Evolutionary conservation across 352 stramenopile genomes (phyloP).

Genomic region (Blastocystis sp.): DNA sequence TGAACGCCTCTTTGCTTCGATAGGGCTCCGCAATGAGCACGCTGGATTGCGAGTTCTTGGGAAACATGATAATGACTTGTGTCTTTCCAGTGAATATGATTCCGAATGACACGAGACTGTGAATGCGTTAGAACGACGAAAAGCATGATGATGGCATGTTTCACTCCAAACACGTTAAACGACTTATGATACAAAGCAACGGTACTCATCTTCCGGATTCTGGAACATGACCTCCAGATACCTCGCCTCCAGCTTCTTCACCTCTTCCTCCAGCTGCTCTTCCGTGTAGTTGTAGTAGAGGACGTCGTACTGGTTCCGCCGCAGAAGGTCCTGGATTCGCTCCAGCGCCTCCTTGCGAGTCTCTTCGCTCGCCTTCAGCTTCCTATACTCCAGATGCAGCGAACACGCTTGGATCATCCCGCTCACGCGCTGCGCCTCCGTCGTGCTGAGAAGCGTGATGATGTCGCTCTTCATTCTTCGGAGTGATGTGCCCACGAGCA

Average conservation of each 20-base stretch:
- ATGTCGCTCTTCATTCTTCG: not conserved
- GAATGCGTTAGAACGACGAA: no score
- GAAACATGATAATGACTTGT: conserved; percentile 10
- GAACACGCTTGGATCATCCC: conserved; percentile 32
- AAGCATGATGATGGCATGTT: not conserved
- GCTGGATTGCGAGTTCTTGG: not conserved
- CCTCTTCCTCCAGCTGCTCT: not conserved
- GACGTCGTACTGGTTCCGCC: conserved; percentile 16
- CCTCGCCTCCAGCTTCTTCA: not conserved
- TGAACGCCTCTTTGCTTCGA: conserved; percentile 22
- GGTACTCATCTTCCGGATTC: not conserved
- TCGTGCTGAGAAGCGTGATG: not conserved
- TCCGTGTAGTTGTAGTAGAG: conserved; percentile 25
- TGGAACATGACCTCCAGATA: not conserved
- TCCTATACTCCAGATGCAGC: not conserved
- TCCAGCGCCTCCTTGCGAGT: not conserved
- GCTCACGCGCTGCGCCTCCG: not conserved
- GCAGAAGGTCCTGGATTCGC: not conserved
- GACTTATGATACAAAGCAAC: not conserved
- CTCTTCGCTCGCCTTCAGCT: not conserved
- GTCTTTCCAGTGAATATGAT: no score
- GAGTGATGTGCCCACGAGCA: not conserved
- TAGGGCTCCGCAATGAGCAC: conserved; percentile 40
- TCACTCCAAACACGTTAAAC: not conserved
- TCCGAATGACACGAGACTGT: no score